Evolutionary conservation across 2,329 filamentous ascomycete species (phyloP), one percentile per base, ranked within the genome.

Genomic region (Lachnellula occidentalis): DNA sequence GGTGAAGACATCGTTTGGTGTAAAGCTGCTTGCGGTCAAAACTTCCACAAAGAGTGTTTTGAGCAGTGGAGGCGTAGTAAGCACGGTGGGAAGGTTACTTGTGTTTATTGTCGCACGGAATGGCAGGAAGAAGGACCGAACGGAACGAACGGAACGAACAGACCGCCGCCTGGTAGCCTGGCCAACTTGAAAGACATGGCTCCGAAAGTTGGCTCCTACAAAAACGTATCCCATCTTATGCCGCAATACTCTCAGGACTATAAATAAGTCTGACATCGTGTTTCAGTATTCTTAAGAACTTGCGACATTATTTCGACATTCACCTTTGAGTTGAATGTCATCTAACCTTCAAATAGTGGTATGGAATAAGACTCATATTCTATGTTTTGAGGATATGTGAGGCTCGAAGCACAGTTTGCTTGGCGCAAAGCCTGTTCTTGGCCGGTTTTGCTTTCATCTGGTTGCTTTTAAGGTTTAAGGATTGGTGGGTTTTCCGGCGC

Each of bases 51-150:
- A 36, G 66, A 72, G 34, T 82, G 79, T 58, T 78, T 82, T 63
- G 70, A 74, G 58, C 79, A 74, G 66, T 82, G 79, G 79, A 76
- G 74, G 0, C 61, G 67, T 5, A 78, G 74, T 21, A 79, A 78
- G 63, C 64, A 64, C 62, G 59, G 59, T 51, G 52, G 53, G 15
- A 5, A 70, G 15, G 76, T 81, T 12, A 83, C 80, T 1, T 86
- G 82, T 61, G 82, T 82, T 0, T 79, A 81, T 62, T 86, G 82
- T 57, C 78, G 81, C n/a, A 78, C 76, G 11, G 62, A 66, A 2
- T 86, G 83, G 83, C 69, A 77, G 58, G 74, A 70, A 0, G 76
- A 77, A 24, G 48, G 22, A 36, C 19, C 31, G 12, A 19, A 21
- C 17, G 34, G 42, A 39, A 22, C 19, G 34, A 21, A n/a, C 41